Base-by-base conservation (phyloP, 1,284 basidiomycete species). In the Somion occarium region DNA sequence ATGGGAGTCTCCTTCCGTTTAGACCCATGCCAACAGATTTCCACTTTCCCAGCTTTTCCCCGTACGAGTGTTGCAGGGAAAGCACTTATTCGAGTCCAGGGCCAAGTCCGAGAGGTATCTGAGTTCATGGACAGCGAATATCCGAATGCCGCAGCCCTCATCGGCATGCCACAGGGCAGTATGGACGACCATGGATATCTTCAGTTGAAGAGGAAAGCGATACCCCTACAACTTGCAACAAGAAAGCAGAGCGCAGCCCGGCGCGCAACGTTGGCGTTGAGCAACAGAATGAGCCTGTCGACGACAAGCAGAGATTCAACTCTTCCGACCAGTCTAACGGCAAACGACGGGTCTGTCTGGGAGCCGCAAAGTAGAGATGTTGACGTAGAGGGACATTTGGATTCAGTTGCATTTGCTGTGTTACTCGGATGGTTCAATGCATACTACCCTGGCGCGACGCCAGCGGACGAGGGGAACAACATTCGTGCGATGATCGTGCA, bases 11-110 rank as follows among this genome's bases (percentile, higher is more conserved):
- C 50, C 22, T 42, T 47, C 18, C 45, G 48, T 5, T 7, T 61
- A 3, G 34, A 44, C 7, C 60, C 56, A 3, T 55, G 46, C 38
- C 38, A 27, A 25, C 22, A 45, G 11, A 46, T 64, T 18, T 59
- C 59, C 15, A 60, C 59, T 1, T 63, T 64, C 42, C 60, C 63
- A 2, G 43, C 26, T 12, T 64, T 64, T 42, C 61, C 63, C 9
- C 38, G 45, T 3, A 61, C 62, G 1, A 53, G 53, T 22, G 59
- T 61, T 7, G 44, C 48, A 12, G 59, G 59, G 11, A 53, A 48
- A 22, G 57, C 59, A 27, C n/a, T 12, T 37, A 13, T 47, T 18
- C n/a, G 15, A 9, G 39, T n/a, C 7, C 9, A 42, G 15, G 39
- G 39, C 7, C 7, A 22, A 18, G 5, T 7, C 9, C 39, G 20